A percentile compares a stretch with the other conserved stretches of the same genome.
Evolutionary conservation across 495 filamentous ascomycete species (phyloP).

Genomic region (Cercophora sp.): DNA sequence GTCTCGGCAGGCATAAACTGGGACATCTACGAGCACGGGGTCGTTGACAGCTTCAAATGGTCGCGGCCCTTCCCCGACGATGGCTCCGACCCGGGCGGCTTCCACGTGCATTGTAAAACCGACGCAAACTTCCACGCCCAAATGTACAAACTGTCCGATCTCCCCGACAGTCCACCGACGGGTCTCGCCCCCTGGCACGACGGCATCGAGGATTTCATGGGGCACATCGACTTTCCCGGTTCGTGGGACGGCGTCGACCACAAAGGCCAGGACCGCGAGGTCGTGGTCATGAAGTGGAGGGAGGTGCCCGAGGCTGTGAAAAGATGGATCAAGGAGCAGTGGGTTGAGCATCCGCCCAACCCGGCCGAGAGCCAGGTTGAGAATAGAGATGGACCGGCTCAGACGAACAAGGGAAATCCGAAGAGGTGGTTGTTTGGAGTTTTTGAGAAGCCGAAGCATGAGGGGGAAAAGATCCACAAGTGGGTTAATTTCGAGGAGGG

Average conservation of each 20-base stretch:
- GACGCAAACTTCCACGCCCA: constrained; percentile 23
- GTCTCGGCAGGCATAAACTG: constrained; percentile 23
- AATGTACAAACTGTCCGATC: constrained; percentile 30
- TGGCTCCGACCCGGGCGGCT: constrained; percentile 25
- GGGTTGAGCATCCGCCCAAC: too few species aligned
- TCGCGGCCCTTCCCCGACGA: constrained; percentile 31
- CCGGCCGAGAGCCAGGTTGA: background rate
- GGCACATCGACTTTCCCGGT: constrained; percentile 20
- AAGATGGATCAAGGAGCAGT: constrained; percentile 33
- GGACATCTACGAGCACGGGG: constrained; percentile 30
- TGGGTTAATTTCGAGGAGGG: constrained; percentile 12
- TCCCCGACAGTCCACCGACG: constrained; percentile 14
- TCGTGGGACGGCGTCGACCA: constrained; percentile 35
- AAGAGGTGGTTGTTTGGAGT: constrained; percentile 27
- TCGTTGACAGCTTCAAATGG: constrained; percentile 31
- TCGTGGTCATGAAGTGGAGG: constrained; percentile 33
- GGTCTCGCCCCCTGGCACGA: constrained; percentile 26
- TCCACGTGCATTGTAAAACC: constrained; percentile 27
- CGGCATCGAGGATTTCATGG: constrained; percentile 25
- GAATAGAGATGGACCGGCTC: background rate
- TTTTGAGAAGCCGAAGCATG: constrained; percentile 26
- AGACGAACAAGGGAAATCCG: constrained; percentile 2
- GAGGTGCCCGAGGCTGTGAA: constrained; percentile 25
- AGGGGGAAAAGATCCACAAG: constrained; percentile 14
- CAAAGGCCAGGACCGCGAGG: constrained; percentile 28